These are phyloP conservation scores for Penicillium steckii DNA, from an alignment of 495 filamentous ascomycete species.

Conservation along the genomic window DNA sequence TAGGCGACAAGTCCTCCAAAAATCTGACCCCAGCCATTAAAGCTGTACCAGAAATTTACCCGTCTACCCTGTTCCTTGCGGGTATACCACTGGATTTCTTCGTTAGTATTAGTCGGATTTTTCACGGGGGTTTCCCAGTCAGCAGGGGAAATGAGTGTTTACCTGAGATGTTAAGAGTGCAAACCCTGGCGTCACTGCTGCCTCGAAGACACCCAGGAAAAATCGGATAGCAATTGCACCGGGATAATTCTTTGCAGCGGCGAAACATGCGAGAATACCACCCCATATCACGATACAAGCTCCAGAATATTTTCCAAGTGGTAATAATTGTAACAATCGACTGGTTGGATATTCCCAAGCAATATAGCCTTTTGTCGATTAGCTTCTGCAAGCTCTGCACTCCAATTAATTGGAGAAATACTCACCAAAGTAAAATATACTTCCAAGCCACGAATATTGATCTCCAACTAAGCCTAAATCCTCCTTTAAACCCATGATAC, in stretches of 20 bases:
- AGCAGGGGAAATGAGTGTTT: not conserved
- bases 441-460: conserved; percentile 49
- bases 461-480: conserved; percentile 36
- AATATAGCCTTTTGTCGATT: conserved; percentile 45
- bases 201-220: conserved; percentile 56
- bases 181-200: conserved; percentile 59
- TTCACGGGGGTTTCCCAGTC: not conserved
- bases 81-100: conserved; percentile 62
- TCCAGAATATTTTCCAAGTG: conserved; percentile 54
- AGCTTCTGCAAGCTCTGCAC: not conserved
- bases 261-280: conserved; percentile 46
- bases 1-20: conserved; percentile 60
- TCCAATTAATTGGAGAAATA: not conserved
- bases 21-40: conserved; percentile 56
- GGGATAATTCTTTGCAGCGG: conserved; percentile 38
- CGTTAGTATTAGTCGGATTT: not conserved
- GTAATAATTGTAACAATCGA: conserved; percentile 51
- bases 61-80: conserved; percentile 52
- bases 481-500: conserved; percentile 54
- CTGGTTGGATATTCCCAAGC: conserved; percentile 60
- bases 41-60: conserved; percentile 56
- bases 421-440: conserved; percentile 56
- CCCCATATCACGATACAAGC: conserved; percentile 56
- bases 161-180: conserved; percentile 53
- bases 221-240: conserved; percentile 52